A percentile compares a stretch with the other conserved stretches of the same genome.
These are phyloP conservation scores for Sarocladium kiliense DNA, from an alignment of 2,329 filamentous ascomycete genomes.

Conservation along the genomic window DNA sequence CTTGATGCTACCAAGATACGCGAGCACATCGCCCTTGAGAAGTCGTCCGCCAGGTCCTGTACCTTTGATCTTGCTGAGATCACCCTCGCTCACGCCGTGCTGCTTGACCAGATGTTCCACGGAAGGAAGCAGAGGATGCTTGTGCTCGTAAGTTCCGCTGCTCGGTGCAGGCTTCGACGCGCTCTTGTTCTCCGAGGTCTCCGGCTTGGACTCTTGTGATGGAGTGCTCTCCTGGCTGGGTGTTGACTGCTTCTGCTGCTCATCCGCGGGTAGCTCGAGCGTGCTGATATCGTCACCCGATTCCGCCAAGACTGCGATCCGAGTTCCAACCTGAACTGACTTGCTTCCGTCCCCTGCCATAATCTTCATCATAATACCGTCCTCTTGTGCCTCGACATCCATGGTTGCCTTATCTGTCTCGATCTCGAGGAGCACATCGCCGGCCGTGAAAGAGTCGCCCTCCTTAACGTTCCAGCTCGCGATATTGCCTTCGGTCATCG, in stretches of 20 bases:
- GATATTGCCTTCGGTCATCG: slow-evolving; percentile 92
- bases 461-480: slow-evolving; percentile 82
- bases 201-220: slow-evolving; percentile 26
- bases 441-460: slow-evolving; percentile 74
- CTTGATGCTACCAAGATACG: slow-evolving; percentile 76
- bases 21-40: slow-evolving; percentile 92
- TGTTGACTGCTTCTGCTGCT: slow-evolving; percentile 37
- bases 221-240: slow-evolving; percentile 17
- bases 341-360: slow-evolving; percentile 69
- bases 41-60: slow-evolving; percentile 84
- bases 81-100: slow-evolving; percentile 70
- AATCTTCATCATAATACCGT: slow-evolving; percentile 82
- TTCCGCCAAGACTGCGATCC: slow-evolving; percentile 82
- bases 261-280: slow-evolving; percentile 71
- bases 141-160: slow-evolving; percentile 56
- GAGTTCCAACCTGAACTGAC: slow-evolving; percentile 68
- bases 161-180: slow-evolving; percentile 24
- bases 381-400: slow-evolving; percentile 91
- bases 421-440: slow-evolving; percentile 85
- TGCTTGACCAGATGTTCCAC: slow-evolving; percentile 76
- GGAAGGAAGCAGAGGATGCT: slow-evolving; percentile 74
- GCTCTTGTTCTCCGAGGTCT: slow-evolving; percentile 13
- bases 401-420: slow-evolving; percentile 93
- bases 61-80: slow-evolving; percentile 75
- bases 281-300: slow-evolving; percentile 70